phyloP scores from a whole-genome alignment of 2,329 filamentous ascomycete species.

The Rhytidhysteron rufulum region DNA sequence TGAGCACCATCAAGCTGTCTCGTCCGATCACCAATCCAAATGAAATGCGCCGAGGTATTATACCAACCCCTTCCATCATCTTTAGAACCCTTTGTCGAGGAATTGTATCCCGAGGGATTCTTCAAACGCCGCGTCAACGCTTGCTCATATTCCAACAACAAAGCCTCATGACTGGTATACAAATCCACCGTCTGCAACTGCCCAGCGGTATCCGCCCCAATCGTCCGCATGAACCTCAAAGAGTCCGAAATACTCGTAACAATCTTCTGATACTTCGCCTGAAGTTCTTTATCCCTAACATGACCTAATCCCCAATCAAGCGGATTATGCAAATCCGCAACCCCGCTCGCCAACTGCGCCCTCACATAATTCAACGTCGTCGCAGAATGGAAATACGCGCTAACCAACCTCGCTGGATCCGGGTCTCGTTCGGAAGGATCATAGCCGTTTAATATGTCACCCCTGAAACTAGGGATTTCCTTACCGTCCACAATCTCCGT shows the following conservation, averaged over 20 bases:
- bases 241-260: conserved; percentile 86
- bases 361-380: conserved; percentile 93
- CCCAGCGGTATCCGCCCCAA: conserved; percentile 81
- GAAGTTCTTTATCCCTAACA: conserved; percentile 76
- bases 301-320: conserved; percentile 94
- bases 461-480: conserved; percentile 84
- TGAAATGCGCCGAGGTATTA: conserved; percentile 91
- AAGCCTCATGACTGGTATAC: conserved; percentile 91
- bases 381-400: conserved; percentile 93
- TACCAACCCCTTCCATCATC: conserved; percentile 65
- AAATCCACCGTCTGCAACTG: conserved; percentile 89
- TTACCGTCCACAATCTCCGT: conserved; percentile 77
- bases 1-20: conserved; percentile 90
- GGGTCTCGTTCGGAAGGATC: conserved; percentile 69
- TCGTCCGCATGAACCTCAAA: conserved; percentile 88
- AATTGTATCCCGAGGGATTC: conserved; percentile 51
- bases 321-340: conserved; percentile 89
- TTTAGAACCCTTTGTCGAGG: conserved; percentile 13
- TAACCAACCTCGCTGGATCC: conserved; percentile 79
- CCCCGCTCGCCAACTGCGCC: conserved; percentile 75
- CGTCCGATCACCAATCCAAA: conserved; percentile 98
- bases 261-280: conserved; percentile 80
- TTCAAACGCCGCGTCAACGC: conserved; percentile 73
- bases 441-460: conserved; percentile 93
- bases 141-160: conserved; percentile 93